Conservation (phyloP, 169 alveolate species). For the Babesia microti region DNA sequence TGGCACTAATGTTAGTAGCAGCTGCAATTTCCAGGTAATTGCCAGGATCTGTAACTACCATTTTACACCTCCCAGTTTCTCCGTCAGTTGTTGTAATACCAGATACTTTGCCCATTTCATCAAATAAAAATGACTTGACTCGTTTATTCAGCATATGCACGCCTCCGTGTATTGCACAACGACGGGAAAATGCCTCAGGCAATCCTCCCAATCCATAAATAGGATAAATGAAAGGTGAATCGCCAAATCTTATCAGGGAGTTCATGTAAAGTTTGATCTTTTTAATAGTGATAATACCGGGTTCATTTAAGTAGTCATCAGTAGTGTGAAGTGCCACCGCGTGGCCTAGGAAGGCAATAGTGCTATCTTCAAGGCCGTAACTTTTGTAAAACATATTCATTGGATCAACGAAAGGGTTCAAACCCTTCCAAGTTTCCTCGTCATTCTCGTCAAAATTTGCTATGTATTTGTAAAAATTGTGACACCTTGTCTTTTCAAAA, state of each 20-base stretch:
- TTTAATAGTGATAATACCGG: conserved; percentile 80
- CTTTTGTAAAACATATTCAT: conserved; percentile 76
- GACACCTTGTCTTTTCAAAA: conserved; percentile 92
- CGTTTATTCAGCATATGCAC: conserved; percentile 90
- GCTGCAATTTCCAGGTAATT: conserved; percentile 62
- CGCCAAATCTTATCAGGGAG: conserved; percentile 88
- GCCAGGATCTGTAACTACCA: conserved; percentile 91
- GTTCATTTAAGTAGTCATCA: conserved; percentile 80
- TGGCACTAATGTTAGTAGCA: no score
- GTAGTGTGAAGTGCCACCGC: conserved; percentile 91
- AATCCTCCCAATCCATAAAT: conserved; percentile 96
- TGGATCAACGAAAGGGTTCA: conserved; percentile 71
- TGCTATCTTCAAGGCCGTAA: conserved; percentile 85
- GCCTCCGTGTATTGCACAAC: conserved; percentile 94
- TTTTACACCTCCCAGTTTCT: conserved; percentile 79
- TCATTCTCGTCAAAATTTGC: conserved; percentile 73
- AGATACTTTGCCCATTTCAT: conserved; percentile 79
- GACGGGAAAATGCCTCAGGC: conserved; percentile 91
- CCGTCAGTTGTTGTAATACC: conserved; percentile 83
- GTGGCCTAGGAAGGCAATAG: conserved; percentile 96
- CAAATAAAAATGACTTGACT: conserved; percentile 77
- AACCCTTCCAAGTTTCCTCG: conserved; percentile 80
- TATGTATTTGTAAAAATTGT: conserved; percentile 84
- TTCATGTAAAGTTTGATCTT: conserved; percentile 86
- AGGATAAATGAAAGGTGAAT: conserved; percentile 96